phyloP scores from a whole-genome alignment of 352 stramenopile species.

The Globisporangium camurandrum region DNA sequence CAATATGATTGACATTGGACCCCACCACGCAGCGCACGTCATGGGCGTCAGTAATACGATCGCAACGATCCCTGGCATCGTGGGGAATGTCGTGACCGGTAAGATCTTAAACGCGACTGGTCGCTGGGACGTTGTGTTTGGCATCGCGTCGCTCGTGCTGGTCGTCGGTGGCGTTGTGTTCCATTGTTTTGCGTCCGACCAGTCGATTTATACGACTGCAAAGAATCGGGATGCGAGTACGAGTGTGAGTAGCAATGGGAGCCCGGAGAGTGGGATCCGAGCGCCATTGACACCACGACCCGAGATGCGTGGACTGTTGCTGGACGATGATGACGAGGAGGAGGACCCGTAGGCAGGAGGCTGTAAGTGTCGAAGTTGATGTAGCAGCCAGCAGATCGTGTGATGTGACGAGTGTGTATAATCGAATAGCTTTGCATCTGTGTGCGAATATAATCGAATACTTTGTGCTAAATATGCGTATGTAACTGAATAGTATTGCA shows the following conservation, averaged over 20 bases:
- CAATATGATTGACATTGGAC: constrained; percentile 87
- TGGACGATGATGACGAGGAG: constrained; percentile 16
- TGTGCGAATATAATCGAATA: too few species aligned
- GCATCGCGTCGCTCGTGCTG: constrained; percentile 62
- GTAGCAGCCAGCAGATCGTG: too few species aligned
- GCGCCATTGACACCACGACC: constrained; percentile 25
- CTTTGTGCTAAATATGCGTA: too few species aligned
- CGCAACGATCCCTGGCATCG: constrained; percentile 73
- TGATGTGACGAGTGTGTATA: too few species aligned
- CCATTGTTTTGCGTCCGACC: constrained; percentile 69
- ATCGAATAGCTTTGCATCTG: too few species aligned
- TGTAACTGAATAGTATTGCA: too few species aligned
- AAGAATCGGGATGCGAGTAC: neutral
- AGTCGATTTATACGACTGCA: constrained; percentile 47
- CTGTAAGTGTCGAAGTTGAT: neutral
- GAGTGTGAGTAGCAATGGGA: constrained; percentile 24
- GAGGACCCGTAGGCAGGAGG: neutral
- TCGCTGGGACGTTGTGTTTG: constrained; percentile 80
- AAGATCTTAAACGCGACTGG: constrained; percentile 65
- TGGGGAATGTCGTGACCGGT: constrained; percentile 81
- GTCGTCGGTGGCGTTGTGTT: constrained; percentile 68
- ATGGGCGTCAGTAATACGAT: constrained; percentile 87
- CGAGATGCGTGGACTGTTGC: constrained; percentile 48
- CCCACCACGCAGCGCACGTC: constrained; percentile 71
- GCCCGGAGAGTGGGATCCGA: constrained; percentile 21